Evolutionary conservation across 73 alveolate genomes (phyloP).

Genomic region (Paramecium octaurelia): DNA sequence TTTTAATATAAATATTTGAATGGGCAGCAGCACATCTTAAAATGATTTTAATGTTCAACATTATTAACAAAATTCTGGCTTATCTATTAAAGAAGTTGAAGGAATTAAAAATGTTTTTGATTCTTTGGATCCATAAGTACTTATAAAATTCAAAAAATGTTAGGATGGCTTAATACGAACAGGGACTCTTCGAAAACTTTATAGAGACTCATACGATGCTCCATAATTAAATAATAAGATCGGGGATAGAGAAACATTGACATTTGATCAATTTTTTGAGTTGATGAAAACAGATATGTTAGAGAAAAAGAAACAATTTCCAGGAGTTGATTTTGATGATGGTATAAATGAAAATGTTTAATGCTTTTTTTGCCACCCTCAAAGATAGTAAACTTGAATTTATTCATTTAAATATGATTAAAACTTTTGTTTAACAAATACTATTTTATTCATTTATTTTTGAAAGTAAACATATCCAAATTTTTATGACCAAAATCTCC

Average conservation of each 20-base stretch:
- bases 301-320: slow-evolving; percentile 25
- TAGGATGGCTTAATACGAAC: slow-evolving; percentile 20
- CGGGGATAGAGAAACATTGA: slow-evolving; percentile 38
- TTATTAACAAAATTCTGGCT: not conserved
- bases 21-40: not conserved
- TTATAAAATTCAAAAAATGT: not conserved
- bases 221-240: slow-evolving; percentile 32
- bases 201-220: slow-evolving; percentile 44
- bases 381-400: not conserved
- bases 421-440: not conserved
- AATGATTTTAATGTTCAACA: not conserved
- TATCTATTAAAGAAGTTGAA: slow-evolving; percentile 5
- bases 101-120: slow-evolving; percentile 40
- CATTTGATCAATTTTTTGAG: slow-evolving; percentile 43
- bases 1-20: not conserved
- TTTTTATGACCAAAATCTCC: too few species aligned
- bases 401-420: not conserved
- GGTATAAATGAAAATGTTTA: slow-evolving; percentile 37
- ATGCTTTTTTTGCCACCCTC: slow-evolving; percentile 46
- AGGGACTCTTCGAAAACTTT: not conserved
- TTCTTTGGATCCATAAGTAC: slow-evolving; percentile 31
- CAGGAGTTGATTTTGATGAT: slow-evolving; percentile 40
- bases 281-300: slow-evolving; percentile 18
- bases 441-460: not conserved
- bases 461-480: not conserved